These are phyloP conservation scores for Smittium culicis DNA, from an alignment of 371 early-diverging fungal genomes.

Conservation along the genomic window DNA sequence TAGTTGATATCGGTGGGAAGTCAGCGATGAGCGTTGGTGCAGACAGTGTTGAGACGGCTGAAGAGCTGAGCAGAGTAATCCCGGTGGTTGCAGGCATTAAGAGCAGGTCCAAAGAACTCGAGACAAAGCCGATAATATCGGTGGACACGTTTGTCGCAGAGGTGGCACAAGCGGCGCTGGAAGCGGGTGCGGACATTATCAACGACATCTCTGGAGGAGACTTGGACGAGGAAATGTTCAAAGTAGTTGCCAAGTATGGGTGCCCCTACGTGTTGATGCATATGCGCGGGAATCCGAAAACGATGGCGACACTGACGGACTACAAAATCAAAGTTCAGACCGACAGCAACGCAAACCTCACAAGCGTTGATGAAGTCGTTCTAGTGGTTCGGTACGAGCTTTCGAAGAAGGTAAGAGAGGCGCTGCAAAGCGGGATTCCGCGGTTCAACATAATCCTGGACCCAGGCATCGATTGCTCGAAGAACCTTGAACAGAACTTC, in stretches of 20 bases:
- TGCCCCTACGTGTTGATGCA: constrained; percentile 94
- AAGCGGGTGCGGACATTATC: constrained; percentile 77
- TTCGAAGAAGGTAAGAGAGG: constrained; percentile 44
- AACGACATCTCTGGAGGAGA: constrained; percentile 91
- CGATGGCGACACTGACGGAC: constrained; percentile 65
- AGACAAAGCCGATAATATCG: constrained; percentile 60
- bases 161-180: constrained; percentile 70
- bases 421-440: constrained; percentile 61
- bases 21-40: constrained; percentile 82
- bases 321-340: constrained; percentile 36
- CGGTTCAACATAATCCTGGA: constrained; percentile 95
- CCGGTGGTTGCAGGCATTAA: constrained; percentile 74
- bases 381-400: constrained; percentile 54
- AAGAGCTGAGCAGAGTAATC: constrained; percentile 64
- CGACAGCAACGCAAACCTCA: constrained; percentile 3
- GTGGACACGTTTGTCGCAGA: constrained; percentile 81
- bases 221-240: constrained; percentile 66
- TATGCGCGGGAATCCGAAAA: constrained; percentile 84
- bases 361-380: constrained; percentile 39
- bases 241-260: constrained; percentile 54
- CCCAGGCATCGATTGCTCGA: constrained; percentile 95
- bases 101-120: neutral
- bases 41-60: constrained; percentile 50
- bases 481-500: constrained; percentile 71
- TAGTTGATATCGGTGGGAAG: constrained; percentile 93